Evolutionary conservation across 148 eudicot species (phyloP).

Genomic region (Beta vulgaris): DNA sequence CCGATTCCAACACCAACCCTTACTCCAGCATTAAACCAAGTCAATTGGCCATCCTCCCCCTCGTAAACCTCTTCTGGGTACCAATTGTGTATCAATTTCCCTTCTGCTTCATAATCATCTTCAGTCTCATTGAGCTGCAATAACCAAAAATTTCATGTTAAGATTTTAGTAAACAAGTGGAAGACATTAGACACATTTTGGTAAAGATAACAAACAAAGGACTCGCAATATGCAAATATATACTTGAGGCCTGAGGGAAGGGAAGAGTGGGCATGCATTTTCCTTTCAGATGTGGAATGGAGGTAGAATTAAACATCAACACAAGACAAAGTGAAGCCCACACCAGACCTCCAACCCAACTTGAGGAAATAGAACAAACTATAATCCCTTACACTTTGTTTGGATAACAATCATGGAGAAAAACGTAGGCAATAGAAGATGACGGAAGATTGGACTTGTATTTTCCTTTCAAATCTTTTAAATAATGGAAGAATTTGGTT

Average conservation of each 20-base stretch:
- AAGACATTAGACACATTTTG: not conserved
- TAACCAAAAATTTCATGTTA: not conserved
- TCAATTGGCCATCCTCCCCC: conserved; percentile 49
- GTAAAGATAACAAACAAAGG: not conserved
- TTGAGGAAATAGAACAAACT: not conserved
- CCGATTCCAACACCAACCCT: conserved; percentile 64
- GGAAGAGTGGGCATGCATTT: no score
- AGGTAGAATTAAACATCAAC: not conserved
- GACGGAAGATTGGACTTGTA: no score
- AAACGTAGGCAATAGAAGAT: no score
- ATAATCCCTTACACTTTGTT: no score
- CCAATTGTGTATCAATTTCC: conserved; percentile 33
- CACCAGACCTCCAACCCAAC: not conserved
- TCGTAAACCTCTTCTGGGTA: conserved; percentile 36
- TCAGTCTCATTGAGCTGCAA: conserved; percentile 39
- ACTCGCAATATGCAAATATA: not conserved
- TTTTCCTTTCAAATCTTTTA: no score
- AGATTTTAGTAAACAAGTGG: not conserved
- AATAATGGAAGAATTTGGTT: no score
- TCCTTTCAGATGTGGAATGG: no score
- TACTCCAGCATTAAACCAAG: conserved; percentile 63
- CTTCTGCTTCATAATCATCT: conserved; percentile 38
- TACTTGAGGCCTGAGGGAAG: no score
- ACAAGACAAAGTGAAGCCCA: not conserved
- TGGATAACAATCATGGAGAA: no score